Conservation (phyloP, 2,329 filamentous ascomycete genomes). For the Ophiostoma sp. region DNA sequence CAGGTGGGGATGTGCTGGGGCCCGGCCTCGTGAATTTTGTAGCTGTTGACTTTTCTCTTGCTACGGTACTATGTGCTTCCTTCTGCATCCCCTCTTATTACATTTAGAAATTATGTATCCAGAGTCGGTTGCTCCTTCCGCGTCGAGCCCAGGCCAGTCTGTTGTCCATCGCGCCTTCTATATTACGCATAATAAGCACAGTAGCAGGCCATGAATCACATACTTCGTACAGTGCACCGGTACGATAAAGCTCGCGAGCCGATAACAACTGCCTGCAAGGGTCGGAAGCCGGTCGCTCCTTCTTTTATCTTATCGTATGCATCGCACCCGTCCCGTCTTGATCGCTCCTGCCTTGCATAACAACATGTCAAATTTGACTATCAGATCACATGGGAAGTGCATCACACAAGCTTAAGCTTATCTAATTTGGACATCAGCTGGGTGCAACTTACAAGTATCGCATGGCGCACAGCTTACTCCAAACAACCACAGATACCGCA, state of each 20-base stretch:
- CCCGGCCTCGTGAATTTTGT: slow-evolving; percentile 9
- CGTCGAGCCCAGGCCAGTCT: neutral
- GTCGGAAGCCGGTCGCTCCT: neutral
- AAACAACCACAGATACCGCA: neutral
- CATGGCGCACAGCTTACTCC: neutral
- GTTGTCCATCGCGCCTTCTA: slow-evolving; percentile 1
- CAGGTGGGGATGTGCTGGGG: slow-evolving; percentile 1
- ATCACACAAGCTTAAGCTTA: neutral
- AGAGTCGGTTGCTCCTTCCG: slow-evolving; percentile 13
- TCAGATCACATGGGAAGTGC: neutral
- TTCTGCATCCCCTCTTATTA: neutral
- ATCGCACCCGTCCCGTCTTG: neutral
- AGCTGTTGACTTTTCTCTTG: neutral
- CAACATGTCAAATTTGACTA: neutral
- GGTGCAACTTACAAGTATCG: neutral
- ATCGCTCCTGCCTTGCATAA: slow-evolving; percentile 2
- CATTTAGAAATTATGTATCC: neutral
- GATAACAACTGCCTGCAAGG: neutral
- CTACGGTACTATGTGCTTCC: neutral
- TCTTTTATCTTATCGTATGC: neutral
- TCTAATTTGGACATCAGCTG: neutral
- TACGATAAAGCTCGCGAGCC: neutral
- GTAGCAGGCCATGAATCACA: neutral
- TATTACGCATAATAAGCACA: neutral
- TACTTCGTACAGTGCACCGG: neutral